Evolutionary conservation across 805 yeast species (phyloP), one percentile per base, ranked within the genome.

Genomic region (Candida takata): DNA sequence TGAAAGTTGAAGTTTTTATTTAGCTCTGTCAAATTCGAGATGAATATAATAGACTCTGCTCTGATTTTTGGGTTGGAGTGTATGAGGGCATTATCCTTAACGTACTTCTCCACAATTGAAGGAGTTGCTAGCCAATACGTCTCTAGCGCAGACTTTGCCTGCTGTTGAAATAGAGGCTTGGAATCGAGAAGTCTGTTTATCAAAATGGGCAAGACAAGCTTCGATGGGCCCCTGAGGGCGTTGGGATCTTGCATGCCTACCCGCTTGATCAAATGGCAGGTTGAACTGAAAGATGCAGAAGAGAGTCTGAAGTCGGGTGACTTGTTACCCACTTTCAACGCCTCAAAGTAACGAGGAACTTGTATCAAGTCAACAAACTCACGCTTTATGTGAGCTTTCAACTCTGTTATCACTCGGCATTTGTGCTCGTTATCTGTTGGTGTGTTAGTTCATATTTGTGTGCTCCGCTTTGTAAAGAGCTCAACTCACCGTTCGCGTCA

Each of bases 51-150:
- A 1, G 70, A 52, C 45, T 71, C 77, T 5, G 60, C 52, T 26
- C 69, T 61, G 5, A 74, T 54, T 15, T 42, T 47, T 4, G 56
- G 42, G 40, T 64, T 65, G 8, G 60, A 44, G 46, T 64, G 65
- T 12, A 55, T 55, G 24, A 75, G 55, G 0, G 73, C 78, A 7
- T 57, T 46, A 2, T 68, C 70, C 17, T 57, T 56, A n/a, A 77
- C 41, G 3, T 63, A 57, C 6, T 47, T 48, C 41, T 74, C 78
- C 20, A 73, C 77, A 13, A 63, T 64, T 3, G 52, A 44, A 0
- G 77, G 72, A 2, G 71, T 61, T n/a, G 70, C 64, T 17, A 70
- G 59, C 77, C 79, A 74, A 43, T 67, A 75, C 0, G 70, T 72
- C 39, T 70, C 71, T 24, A 77, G 49, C 0, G 80, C 71, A 35